Evolutionary conservation across 192 early-diverging fungal genomes (phyloP), one percentile per base, ranked within the genome.

Genomic region (Backusella morwellensis): DNA sequence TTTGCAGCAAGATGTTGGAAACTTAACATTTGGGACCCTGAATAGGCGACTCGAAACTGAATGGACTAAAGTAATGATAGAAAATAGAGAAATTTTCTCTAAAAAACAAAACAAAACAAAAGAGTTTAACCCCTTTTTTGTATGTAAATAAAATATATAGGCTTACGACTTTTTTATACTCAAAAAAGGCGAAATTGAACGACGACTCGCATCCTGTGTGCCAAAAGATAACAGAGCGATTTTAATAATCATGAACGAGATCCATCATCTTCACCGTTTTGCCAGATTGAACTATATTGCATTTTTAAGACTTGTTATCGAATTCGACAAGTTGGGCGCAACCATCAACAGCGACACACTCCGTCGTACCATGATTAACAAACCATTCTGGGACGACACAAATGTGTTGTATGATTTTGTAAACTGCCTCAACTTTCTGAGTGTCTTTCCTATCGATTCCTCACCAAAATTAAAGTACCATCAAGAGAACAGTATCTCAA

Each of bases 111-210:
- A 54, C 3, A 29, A 29, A 26, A 63, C 2, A 63, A 59, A 59
- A 14, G 23, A 15, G 32, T 38, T 66, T 38, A 66, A 66, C 35
- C 63, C 36, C 17, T 19, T 47, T 68, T 21, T 75, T 41, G 63
- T 32, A 34, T 54, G 26, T 50, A 34, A 26, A 68, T 50, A 68
- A 54, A 35, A 12, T 41, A 35, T 6, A 35, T 26, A 76, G 75
- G 75, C 52, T 35, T 67, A 69, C 23, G 75, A 69, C 21, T 76
- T 76, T 32, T 67, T 26, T 36, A 70, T 21, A 40, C 14, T 76
- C 15, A 76, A 76, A 69, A 44, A 41, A 35, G 68, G 68, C 19
- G 75, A 76, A 76, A 76, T 76, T 47, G 59, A 76, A 26, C 40
- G 66, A 70, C 26, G 75, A 26, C 35, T 69, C 26, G 17, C 29